Base-by-base conservation (phyloP, 352 stramenopile species). In the Poterioochromonas sp. region DNA sequence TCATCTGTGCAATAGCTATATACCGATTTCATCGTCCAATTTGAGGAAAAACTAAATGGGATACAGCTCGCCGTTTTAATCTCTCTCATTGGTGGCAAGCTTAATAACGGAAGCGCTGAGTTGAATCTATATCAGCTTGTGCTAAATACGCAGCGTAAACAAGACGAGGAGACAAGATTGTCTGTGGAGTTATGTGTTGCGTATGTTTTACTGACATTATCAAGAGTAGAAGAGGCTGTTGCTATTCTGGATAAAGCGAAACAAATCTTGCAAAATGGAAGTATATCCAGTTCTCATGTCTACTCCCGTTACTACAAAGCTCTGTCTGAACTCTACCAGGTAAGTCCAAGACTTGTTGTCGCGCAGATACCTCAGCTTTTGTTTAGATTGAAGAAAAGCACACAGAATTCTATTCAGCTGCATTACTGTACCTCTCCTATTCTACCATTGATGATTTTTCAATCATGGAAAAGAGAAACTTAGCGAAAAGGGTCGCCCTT, bases 1-100 rank as follows among this genome's bases (percentile, higher is more conserved):
- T 58, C 47, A 58, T 58, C 47, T 58, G 15, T 58, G 15, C 47
- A 58, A 58, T 58, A 58, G 47, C 47, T 58, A 58, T 58, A 58
- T 58, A 58, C 15, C 47, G 15, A 58, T 26, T 58, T 58, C 47
- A 15, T 58, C 47, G 15, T 26, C 47, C 26, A 26, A 26, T 15
- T 58, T 15, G 26, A 26, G 15, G 15, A 15, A 26, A 15, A 26
- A 58, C 15, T 58, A 26, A 58, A 58, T 58, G 15, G 15, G 15
- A 26, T 58, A 15, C 15, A 58, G 47, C 26, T 58, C 15, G 47
- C 47, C 15, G 47, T 58, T 26, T 26, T 58, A 15, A 26, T 58
- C 15, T 58, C 47, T 26, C 47, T 58, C 47, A 58, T 58, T 26
- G 47, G 47, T 58, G 15, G 47, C 26, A 26, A 15, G 26, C 26